Base-by-base conservation (phyloP, 2,329 filamentous ascomycete genomes). In the Penicillium paneum region DNA sequence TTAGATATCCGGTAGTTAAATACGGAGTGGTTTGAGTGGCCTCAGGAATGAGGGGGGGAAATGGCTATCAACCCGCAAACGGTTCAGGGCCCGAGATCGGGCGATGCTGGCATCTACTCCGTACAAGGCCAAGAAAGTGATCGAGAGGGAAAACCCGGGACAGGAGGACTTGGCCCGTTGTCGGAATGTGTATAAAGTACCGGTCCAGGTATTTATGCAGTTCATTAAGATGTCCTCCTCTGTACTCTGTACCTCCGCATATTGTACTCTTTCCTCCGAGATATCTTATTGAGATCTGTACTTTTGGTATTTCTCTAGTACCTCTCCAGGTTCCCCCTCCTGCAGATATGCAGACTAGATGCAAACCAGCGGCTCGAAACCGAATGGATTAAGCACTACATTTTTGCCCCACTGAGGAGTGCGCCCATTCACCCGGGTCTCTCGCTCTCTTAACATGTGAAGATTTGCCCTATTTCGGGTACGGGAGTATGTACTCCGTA, bases 11-110 rank as follows among this genome's bases (percentile, higher is more conserved):
- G 21, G 21, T 24, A n/a, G n/a, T n/a, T n/a, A 24, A 12, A 17
- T 57, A 54, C 53, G 41, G 66, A 69, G 63, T 49, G 56, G 43
- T 57, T 58, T 55, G 12, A 13, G 1, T 32, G 66, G 67, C 61
- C 57, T 58, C 46, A 64, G 41, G 46, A 60, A 67, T 6, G 31
- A 32, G 31, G 12, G 5, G 31, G 31, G 34, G 51, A 55, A 65
- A 68, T 42, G 39, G 48, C 29, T 39, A 44, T 57, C 56, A 63
- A 66, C 64, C 59, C 56, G 55, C 39, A 54, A 36, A 42, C 50
- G 50, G 56, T n/a, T 31, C 17, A 46, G 31, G 54, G 55, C 60
- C 68, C 68, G 68, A 71, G 57, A 59, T 70, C 68, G 68, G 67
- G 60, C 52, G 49, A 32, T 41, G 43, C 21, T 32, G 31, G 31